phyloP scores from a whole-genome alignment of 2,329 filamentous ascomycete genomes.

The Emmonsiellopsis sp. region DNA sequence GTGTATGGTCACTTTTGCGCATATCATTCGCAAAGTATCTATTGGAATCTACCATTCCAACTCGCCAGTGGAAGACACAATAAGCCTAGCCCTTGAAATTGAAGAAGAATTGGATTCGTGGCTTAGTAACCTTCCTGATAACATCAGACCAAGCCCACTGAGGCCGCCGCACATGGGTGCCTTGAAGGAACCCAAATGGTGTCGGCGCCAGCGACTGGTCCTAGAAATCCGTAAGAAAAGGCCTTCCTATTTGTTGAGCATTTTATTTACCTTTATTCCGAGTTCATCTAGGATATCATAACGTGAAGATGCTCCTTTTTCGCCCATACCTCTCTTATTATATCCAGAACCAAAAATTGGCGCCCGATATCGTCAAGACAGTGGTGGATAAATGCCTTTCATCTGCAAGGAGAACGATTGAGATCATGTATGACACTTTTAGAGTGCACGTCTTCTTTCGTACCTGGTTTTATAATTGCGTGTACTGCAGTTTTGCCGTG shows the following conservation, averaged over 20 bases:
- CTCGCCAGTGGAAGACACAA: conserved; percentile 25
- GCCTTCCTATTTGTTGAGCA: background rate
- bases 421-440: conserved; percentile 31
- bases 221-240: conserved; percentile 27
- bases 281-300: conserved; percentile 24
- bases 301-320: conserved; percentile 32
- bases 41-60: conserved; percentile 31
- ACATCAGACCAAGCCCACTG: conserved; percentile 22
- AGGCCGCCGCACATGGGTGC: conserved; percentile 16
- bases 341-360: conserved; percentile 19
- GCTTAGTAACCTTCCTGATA: conserved; percentile 23
- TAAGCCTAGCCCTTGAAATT: conserved; percentile 25
- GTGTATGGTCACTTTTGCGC: conserved; percentile 31
- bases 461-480: conserved; percentile 36
- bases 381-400: conserved; percentile 29
- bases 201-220: conserved; percentile 28
- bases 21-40: conserved; percentile 31
- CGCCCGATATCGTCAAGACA: conserved; percentile 19
- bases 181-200: conserved; percentile 29
- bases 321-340: conserved; percentile 26
- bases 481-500: conserved; percentile 33
- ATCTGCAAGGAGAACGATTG: conserved; percentile 30
- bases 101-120: conserved; percentile 28
- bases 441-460: conserved; percentile 31
- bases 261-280: background rate